These are phyloP conservation scores for Atalantia buxifolia DNA, from an alignment of 345 rosid genomes.

Conservation along the genomic window DNA sequence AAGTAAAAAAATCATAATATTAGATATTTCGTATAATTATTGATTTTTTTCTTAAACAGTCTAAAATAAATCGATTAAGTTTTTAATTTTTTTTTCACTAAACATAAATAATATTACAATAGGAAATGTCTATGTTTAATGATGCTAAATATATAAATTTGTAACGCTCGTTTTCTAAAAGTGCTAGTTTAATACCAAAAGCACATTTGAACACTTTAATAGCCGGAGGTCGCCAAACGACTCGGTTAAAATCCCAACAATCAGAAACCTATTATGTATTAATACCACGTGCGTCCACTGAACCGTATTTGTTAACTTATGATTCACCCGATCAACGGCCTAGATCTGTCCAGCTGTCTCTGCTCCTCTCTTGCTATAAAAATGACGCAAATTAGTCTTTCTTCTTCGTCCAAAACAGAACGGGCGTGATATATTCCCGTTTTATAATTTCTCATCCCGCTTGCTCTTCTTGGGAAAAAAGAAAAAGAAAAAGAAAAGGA, in stretches of 20 bases:
- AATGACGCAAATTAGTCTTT: background rate
- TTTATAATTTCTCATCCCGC: background rate
- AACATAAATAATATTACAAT: background rate
- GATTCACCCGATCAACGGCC: conserved; percentile 21
- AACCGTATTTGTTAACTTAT: background rate
- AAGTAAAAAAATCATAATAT: background rate
- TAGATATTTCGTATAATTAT: background rate
- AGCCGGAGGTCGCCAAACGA: conserved; percentile 17
- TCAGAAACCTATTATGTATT: background rate
- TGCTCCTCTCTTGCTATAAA: conserved; percentile 14
- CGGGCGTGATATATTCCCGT: background rate
- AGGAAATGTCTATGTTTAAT: background rate
- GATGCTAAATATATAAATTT: background rate
- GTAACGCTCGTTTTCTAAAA: background rate
- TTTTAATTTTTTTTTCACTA: background rate
- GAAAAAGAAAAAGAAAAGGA: no score
- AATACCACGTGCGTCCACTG: conserved; percentile 11
- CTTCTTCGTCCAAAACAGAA: background rate
- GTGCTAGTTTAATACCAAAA: background rate
- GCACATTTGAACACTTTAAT: background rate
- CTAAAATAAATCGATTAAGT: background rate
- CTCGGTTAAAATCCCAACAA: background rate
- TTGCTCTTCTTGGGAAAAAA: background rate
- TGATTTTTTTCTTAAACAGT: background rate
- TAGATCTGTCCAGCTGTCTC: conserved; percentile 11